Conservation (phyloP, 257 asterid genomes). For the Nicotiana noctiflora region DNA sequence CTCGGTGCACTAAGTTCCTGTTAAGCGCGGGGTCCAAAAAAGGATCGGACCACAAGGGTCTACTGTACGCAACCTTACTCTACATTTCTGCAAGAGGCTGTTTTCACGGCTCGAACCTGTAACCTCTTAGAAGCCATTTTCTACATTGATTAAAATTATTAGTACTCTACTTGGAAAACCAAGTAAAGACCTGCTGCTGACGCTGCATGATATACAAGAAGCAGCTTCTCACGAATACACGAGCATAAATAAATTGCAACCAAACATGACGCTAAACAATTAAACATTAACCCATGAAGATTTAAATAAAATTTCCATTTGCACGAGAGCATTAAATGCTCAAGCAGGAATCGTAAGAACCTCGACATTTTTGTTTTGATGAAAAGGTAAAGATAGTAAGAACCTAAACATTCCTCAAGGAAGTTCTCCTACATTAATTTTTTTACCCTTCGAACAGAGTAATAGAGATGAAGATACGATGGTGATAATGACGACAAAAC, state of each 20-base stretch:
- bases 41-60: too few species aligned
- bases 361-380: neutral
- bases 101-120: too few species aligned
- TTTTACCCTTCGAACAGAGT: neutral
- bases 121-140: neutral
- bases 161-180: neutral
- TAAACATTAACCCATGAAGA: neutral
- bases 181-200: neutral
- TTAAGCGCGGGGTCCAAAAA: too few species aligned
- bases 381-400: neutral
- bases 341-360: neutral
- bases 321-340: constrained; percentile 7
- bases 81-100: too few species aligned
- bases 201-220: neutral
- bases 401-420: neutral
- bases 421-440: neutral
- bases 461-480: neutral
- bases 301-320: neutral
- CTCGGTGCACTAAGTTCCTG: too few species aligned
- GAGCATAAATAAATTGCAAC: neutral
- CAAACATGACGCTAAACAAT: neutral
- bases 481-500: neutral
- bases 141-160: neutral
- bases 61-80: too few species aligned
- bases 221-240: neutral